Conservation (phyloP, 2,329 filamentous ascomycete genomes). For the Claviceps citrina region DNA sequence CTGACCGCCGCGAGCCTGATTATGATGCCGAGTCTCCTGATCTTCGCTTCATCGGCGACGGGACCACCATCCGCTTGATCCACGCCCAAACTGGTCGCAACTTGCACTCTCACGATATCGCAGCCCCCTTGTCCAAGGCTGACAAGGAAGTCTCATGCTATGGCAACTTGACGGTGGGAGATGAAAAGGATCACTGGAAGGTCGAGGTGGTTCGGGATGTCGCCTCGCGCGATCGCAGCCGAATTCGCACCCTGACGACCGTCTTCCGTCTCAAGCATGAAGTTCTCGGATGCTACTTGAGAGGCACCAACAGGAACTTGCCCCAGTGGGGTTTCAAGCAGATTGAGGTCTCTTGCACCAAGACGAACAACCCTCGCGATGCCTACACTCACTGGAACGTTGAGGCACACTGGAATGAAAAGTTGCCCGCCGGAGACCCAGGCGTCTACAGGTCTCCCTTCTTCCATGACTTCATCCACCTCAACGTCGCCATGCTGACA, state of each 20-base stretch:
- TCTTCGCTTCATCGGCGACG: slow-evolving; percentile 63
- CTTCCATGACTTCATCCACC: slow-evolving; percentile 90
- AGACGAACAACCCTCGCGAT: slow-evolving; percentile 82
- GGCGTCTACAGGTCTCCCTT: slow-evolving; percentile 93
- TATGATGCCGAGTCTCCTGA: slow-evolving; percentile 53
- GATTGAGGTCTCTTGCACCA: slow-evolving; percentile 91
- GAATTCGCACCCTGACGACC: slow-evolving; percentile 80
- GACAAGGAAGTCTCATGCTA: slow-evolving; percentile 92
- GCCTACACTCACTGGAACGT: slow-evolving; percentile 98
- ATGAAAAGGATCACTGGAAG: slow-evolving; percentile 95
- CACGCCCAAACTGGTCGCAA: slow-evolving; percentile 94
- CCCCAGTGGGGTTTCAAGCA: slow-evolving; percentile 99
- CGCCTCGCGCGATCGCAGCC: slow-evolving; percentile 69
- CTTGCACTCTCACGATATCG: slow-evolving; percentile 81
- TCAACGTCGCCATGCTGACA: slow-evolving; percentile 99
- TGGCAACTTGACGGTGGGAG: slow-evolving; percentile 85
- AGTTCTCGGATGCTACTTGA: slow-evolving; percentile 77
- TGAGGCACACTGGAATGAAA: slow-evolving; percentile 87
- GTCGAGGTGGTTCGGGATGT: slow-evolving; percentile 85
- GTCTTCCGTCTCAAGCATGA: slow-evolving; percentile 78
- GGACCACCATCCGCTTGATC: slow-evolving; percentile 67
- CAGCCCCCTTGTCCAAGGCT: slow-evolving; percentile 75
- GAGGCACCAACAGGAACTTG: slow-evolving; percentile 87
- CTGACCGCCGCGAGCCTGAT: slow-evolving; percentile 62
- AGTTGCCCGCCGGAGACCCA: slow-evolving; percentile 74